Evolutionary conservation across 805 yeast species (phyloP), one percentile per base, ranked within the genome.

Genomic region (Ogataea saltuana): DNA sequence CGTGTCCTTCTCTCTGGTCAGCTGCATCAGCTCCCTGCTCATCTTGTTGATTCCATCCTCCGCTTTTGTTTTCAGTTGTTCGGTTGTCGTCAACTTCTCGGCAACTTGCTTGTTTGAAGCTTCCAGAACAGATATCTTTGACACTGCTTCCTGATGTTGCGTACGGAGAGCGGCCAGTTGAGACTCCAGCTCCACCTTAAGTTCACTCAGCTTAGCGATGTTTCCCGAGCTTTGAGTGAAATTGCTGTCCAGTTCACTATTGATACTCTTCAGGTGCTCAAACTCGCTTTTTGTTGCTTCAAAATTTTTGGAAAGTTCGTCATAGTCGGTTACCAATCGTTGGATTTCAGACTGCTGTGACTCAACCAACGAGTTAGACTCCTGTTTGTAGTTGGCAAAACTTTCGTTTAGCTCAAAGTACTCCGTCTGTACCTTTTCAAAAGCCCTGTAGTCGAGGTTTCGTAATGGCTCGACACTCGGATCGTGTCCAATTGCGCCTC

Each of bases 1-100:
- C 0, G 75, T 74, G 2, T 75, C 79, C 45, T 81, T 82, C 25
- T 79, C 80, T 42, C 77, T 78, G 0, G 80, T 74, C 32, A 88
- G 67, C 36, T 75, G 75, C 61, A 88, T 77, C 22, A 90, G 67
- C 50, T 90, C 98, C 29, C 91, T 70, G 42, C 83, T 85, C 96
- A 90, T 86, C 53, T 88, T 89, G 59, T 89, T 89, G 39, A 90
- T 83, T 4, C 96, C 97, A 46, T 80, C 83, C 55, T 90, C 97
- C 1, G 91, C 85, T 50, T 63, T 67, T 38, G 44, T 54, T 48
- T 66, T 74, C 55, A 56, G 68, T 20, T 59, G 54, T n/a, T 67
- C 67, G n/a, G 67, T 53, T 2, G 54, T 35, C 2, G 46, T 38
- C 1, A 72, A 48, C 9, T 59, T 60, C 1, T 58, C 60, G 13